Evolutionary conservation across 352 stramenopile genomes (phyloP), one percentile per base, ranked within the genome.

Genomic region (Globisporangium takayamanum): DNA sequence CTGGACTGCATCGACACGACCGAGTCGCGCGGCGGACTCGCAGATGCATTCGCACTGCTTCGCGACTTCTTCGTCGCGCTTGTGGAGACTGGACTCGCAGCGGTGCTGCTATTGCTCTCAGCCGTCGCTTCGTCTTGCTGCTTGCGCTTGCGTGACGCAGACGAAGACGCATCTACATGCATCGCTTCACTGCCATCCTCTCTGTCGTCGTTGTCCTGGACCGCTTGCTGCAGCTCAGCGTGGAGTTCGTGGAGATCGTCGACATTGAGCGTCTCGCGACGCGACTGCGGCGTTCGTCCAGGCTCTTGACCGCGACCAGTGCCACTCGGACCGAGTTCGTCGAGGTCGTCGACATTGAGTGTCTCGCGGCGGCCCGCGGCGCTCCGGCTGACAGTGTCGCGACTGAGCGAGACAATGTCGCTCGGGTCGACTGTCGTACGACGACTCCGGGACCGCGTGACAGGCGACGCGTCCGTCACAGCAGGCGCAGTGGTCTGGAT

Each of bases 221-320:
- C n/a, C 3, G 39, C 18, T 28, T 30, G 41, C 4, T 36, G 57
- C 12, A 74, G 42, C n/a, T 57, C 65, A n/a, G 55, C 57, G 15
- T 68, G 63, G 33, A 87, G 53, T 39, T 80, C 73, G 11, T 70
- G 51, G 20, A 87, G 60, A 25, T 72, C 78, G n/a, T 69, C 68
- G 11, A 79, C 66, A 12, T 83, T 73, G 51, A 91, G 84, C 0
- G 81, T 89, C 36, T 86, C 75, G 44, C 80, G 78, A 39, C 79
- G 78, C 12, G 44, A 47, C 25, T 37, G 54, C 16, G 36, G 54
- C n/a, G 59, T 52, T 62, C 37, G 33, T 64, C 52, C 4, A 7
- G 22, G 48, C 18, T 25, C 16, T 22, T 55, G 2, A 5, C 41
- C 2, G 20, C 41, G 16, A n/a, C 1, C 10, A 12, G 33, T 12